These are phyloP conservation scores for Prunella vulgaris DNA, from an alignment of 257 asterid genomes.

Conservation along the genomic window DNA sequence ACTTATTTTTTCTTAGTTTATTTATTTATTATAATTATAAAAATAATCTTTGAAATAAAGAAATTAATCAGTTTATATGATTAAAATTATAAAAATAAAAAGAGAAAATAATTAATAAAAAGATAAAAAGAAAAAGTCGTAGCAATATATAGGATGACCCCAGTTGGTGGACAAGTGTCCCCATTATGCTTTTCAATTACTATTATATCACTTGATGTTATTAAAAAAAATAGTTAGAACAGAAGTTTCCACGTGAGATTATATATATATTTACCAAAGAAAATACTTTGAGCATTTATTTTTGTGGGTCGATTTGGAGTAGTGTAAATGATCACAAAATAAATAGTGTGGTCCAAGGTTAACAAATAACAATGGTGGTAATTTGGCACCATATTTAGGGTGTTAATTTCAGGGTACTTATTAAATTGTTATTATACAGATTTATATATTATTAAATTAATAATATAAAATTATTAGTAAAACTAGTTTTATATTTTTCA, in stretches of 20 bases:
- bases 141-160: not conserved
- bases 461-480: too few species aligned
- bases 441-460: too few species aligned
- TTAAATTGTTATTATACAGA: not conserved
- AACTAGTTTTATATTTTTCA: too few species aligned
- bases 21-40: too few species aligned
- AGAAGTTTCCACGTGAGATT: not conserved
- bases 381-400: not conserved
- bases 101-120: not conserved
- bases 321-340: constrained; percentile 14
- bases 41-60: too few species aligned
- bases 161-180: not conserved
- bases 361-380: not conserved
- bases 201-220: not conserved
- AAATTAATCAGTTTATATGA: too few species aligned
- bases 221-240: not conserved
- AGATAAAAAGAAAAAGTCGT: not conserved
- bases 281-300: too few species aligned
- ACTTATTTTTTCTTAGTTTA: too few species aligned
- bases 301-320: constrained; percentile 27
- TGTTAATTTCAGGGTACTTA: not conserved
- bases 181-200: not conserved
- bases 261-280: not conserved
- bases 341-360: constrained; percentile 16
- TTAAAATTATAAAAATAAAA: not conserved